Percentiles rank a stretch among this genome's conserved stretches.
These are phyloP conservation scores for Aspergillus asperescens DNA, from an alignment of 495 filamentous ascomycete species.

Conservation along the genomic window DNA sequence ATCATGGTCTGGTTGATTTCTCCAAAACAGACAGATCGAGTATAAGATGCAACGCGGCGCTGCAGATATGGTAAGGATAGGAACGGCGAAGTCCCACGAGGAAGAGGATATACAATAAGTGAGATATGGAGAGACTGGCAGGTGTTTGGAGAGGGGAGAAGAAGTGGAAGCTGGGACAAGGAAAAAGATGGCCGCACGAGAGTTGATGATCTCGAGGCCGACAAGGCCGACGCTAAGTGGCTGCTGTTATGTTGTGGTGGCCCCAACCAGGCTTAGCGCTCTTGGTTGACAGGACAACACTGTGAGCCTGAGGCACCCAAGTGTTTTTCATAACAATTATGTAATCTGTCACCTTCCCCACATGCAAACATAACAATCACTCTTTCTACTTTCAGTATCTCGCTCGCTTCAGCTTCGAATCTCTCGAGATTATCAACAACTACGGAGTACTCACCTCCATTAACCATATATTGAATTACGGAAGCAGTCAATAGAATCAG, in stretches of 20 bases:
- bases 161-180: constrained; percentile 18
- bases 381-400: neutral
- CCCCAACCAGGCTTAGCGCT: constrained; percentile 30
- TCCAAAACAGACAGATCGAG: constrained; percentile 8
- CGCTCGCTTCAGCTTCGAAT: too few relatives aligned
- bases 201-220: constrained; percentile 27
- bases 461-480: too few relatives aligned
- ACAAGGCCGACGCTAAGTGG: constrained; percentile 31
- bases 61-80: constrained; percentile 18
- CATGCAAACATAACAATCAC: neutral
- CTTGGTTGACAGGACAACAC: constrained; percentile 42
- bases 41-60: constrained; percentile 1
- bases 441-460: too few relatives aligned
- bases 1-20: constrained; percentile 18
- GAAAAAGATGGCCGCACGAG: constrained; percentile 20
- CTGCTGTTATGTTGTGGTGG: constrained; percentile 42
- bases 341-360: constrained; percentile 17
- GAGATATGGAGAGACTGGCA: constrained; percentile 16
- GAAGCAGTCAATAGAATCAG: too few relatives aligned
- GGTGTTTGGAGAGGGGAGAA: constrained; percentile 19
- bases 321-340: constrained; percentile 15
- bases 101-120: constrained; percentile 18
- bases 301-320: constrained; percentile 15
- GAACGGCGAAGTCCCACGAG: neutral
- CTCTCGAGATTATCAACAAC: too few relatives aligned